Conservation (phyloP, 2,329 filamentous ascomycete species). For the Furcasterigmium sp. region DNA sequence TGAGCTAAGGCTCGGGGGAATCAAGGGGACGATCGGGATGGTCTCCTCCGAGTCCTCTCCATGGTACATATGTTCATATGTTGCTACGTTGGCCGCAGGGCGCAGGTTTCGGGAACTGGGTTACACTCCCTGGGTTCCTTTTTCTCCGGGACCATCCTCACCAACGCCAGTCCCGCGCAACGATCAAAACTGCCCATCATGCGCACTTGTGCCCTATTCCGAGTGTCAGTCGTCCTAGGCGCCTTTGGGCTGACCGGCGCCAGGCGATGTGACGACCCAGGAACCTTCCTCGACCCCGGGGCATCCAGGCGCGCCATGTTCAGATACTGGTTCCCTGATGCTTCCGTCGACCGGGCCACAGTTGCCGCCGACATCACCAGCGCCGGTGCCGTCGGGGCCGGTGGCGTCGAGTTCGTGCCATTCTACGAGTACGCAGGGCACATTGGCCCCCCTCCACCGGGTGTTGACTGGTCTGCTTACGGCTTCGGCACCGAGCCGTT, state of each 20-base stretch:
- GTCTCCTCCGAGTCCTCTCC: neutral
- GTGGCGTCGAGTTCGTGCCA: conserved; percentile 18
- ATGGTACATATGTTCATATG: neutral
- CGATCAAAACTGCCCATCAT: neutral
- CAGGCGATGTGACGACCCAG: neutral
- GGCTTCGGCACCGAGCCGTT: conserved; percentile 31
- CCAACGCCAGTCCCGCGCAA: neutral
- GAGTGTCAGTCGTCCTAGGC: neutral
- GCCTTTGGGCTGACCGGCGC: neutral
- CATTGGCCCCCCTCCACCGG: conserved; percentile 7
- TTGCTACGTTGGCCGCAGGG: neutral
- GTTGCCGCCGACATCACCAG: conserved; percentile 13
- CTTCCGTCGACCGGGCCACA: conserved; percentile 10
- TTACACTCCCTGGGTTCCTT: neutral
- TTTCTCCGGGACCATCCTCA: neutral
- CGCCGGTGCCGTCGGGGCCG: conserved; percentile 12
- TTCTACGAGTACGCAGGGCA: conserved; percentile 19
- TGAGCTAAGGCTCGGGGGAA: neutral
- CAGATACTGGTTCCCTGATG: conserved; percentile 21
- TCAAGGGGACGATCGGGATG: neutral
- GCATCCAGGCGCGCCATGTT: conserved; percentile 11
- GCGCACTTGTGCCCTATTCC: neutral
- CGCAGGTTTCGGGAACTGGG: neutral
- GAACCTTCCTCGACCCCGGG: neutral
- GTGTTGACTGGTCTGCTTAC: conserved; percentile 26